Evolutionary conservation across 352 stramenopile genomes (phyloP).

Genomic region (Phytopythium helicoides): DNA sequence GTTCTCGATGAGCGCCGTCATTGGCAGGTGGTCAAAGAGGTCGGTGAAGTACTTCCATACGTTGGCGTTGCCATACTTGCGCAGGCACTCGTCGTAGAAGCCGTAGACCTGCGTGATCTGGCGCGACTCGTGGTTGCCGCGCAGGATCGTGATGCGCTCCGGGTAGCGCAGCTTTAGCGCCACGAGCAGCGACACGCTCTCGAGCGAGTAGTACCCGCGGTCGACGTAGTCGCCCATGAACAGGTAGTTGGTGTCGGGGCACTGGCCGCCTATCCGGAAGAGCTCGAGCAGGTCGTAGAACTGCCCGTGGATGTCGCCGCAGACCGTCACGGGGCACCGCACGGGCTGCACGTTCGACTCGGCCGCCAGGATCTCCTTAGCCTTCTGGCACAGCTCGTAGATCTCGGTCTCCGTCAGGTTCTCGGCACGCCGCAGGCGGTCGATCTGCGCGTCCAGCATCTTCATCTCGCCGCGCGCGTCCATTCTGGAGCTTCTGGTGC

Average conservation of each 20-base stretch:
- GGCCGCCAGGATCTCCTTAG: constrained; percentile 83
- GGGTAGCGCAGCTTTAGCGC: constrained; percentile 85
- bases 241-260: constrained; percentile 89
- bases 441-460: constrained; percentile 84
- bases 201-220: constrained; percentile 86
- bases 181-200: constrained; percentile 80
- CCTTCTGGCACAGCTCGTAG: constrained; percentile 87
- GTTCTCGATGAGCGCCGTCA: constrained; percentile 89
- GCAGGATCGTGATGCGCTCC: constrained; percentile 85
- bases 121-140: constrained; percentile 98
- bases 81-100: constrained; percentile 99
- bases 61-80: constrained; percentile 94
- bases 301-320: constrained; percentile 88
- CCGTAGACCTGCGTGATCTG: constrained; percentile 99
- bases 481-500: constrained; percentile 24
- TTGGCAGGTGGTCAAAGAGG: constrained; percentile 86
- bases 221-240: constrained; percentile 92
- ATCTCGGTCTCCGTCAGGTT: constrained; percentile 90
- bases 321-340: constrained; percentile 83
- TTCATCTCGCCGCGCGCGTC: constrained; percentile 84
- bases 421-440: constrained; percentile 78
- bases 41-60: constrained; percentile 92
- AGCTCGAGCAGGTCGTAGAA: constrained; percentile 90
- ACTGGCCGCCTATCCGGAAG: constrained; percentile 86
- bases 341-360: constrained; percentile 89